These are phyloP conservation scores for Penicillium longicatenatum DNA, from an alignment of 495 filamentous ascomycete genomes.

Conservation along the genomic window DNA sequence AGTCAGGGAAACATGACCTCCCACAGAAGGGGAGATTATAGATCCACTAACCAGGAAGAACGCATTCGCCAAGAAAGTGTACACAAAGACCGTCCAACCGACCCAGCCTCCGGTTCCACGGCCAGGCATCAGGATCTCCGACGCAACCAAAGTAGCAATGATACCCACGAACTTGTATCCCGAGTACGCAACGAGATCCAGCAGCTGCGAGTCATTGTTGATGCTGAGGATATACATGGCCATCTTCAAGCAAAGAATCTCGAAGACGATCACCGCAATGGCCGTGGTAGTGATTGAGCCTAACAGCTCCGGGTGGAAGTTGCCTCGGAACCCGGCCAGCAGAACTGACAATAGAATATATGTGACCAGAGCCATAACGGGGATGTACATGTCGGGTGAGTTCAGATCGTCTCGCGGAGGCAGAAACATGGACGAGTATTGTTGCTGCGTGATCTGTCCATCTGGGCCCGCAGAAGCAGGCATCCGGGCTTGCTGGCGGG, in stretches of 20 bases:
- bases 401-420: constrained; percentile 97
- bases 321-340: constrained; percentile 85
- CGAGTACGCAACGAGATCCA: constrained; percentile 92
- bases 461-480: constrained; percentile 57
- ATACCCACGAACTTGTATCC: constrained; percentile 99
- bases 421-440: constrained; percentile 80
- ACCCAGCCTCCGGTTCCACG: constrained; percentile 82
- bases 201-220: constrained; percentile 80
- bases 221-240: constrained; percentile 93
- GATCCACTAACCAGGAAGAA: constrained; percentile 79
- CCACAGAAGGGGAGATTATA: background rate
- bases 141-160: constrained; percentile 78
- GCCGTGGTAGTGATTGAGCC: constrained; percentile 85
- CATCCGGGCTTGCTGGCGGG: constrained; percentile 64
- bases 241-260: constrained; percentile 86
- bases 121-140: constrained; percentile 74
- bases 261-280: constrained; percentile 76
- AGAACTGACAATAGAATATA: constrained; percentile 93
- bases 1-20: constrained; percentile 21
- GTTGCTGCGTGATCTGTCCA: constrained; percentile 57
- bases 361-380: constrained; percentile 82
- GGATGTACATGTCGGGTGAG: constrained; percentile 99
- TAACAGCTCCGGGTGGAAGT: constrained; percentile 91
- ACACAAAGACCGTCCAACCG: constrained; percentile 84
- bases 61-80: constrained; percentile 90